A percentile compares a stretch with the other conserved stretches of the same genome.
Evolutionary conservation across 176 grass and related monocot genomes (phyloP).

Genomic region (Poa annua): DNA sequence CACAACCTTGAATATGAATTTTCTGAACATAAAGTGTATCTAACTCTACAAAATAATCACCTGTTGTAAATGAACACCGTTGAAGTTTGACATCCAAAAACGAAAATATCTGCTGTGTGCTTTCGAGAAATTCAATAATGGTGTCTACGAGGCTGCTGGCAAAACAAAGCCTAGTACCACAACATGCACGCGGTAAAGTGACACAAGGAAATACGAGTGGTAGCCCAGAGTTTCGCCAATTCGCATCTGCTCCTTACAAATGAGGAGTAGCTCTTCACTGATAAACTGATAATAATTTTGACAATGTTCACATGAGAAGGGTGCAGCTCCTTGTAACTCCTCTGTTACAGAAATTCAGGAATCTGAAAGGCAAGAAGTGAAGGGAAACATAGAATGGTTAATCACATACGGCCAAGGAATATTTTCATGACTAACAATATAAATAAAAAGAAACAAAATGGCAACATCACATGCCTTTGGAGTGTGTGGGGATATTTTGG

Average conservation of each 20-base stretch:
- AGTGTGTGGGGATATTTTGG: slow-evolving; percentile 74
- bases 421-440: slow-evolving; percentile 14
- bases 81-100: slow-evolving; percentile 74
- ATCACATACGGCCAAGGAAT: slow-evolving; percentile 20
- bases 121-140: slow-evolving; percentile 75
- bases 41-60: slow-evolving; percentile 27
- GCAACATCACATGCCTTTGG: slow-evolving; percentile 64
- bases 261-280: slow-evolving; percentile 77
- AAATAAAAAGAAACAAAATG: slow-evolving; percentile 34
- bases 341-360: slow-evolving; percentile 80
- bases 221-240: slow-evolving; percentile 35
- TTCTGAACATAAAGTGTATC: slow-evolving; percentile 11
- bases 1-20: not conserved
- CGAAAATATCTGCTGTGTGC: slow-evolving; percentile 72
- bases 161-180: slow-evolving; percentile 76
- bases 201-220: not conserved
- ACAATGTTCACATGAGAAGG: slow-evolving; percentile 69
- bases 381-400: slow-evolving; percentile 30
- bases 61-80: slow-evolving; percentile 85
- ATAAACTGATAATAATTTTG: slow-evolving; percentile 52
- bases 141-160: slow-evolving; percentile 74
- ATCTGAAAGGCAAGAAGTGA: slow-evolving; percentile 55
- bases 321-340: slow-evolving; percentile 70
- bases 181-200: slow-evolving; percentile 16
- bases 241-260: slow-evolving; percentile 88